Conservation (phyloP, 2,329 filamentous ascomycete species). For the Alternaria sp. region DNA sequence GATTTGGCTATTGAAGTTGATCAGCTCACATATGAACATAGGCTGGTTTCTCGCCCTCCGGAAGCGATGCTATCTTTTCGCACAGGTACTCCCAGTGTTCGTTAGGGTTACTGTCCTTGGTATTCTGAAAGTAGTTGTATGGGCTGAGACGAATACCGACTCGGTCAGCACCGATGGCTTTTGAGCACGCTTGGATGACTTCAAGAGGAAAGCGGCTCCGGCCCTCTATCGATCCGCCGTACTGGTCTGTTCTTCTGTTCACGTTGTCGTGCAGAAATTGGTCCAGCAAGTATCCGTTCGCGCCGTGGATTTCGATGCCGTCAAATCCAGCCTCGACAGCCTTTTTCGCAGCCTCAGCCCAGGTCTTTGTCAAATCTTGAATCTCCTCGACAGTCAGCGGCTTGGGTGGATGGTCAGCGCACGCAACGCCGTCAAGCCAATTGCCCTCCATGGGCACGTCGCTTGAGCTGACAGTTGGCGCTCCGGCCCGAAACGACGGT, state of each 20-base stretch:
- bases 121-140: slow-evolving; percentile 52
- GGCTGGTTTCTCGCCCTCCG: slow-evolving; percentile 36
- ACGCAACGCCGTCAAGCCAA: slow-evolving; percentile 50
- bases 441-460: slow-evolving; percentile 52
- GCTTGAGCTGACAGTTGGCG: slow-evolving; percentile 51
- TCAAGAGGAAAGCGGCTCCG: slow-evolving; percentile 65
- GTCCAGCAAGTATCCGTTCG: slow-evolving; percentile 59
- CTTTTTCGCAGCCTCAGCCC: slow-evolving; percentile 50
- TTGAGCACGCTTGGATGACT: slow-evolving; percentile 52
- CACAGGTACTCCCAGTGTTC: slow-evolving; percentile 58
- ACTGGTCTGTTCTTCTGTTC: slow-evolving; percentile 61
- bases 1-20: background rate
- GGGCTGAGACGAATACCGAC: slow-evolving; percentile 46
- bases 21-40: slow-evolving; percentile 48
- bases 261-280: slow-evolving; percentile 61
- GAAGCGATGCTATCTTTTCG: slow-evolving; percentile 48
- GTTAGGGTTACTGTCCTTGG: slow-evolving; percentile 55
- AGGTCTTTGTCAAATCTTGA: slow-evolving; percentile 49
- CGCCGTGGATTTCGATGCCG: slow-evolving; percentile 53
- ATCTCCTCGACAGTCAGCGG: slow-evolving; percentile 53
- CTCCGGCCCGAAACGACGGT: slow-evolving; percentile 50
- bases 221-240: slow-evolving; percentile 61
- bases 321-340: slow-evolving; percentile 49
- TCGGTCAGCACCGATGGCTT: slow-evolving; percentile 45
- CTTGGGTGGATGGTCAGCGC: slow-evolving; percentile 46